These are phyloP conservation scores for Neurospora tetrasperma DNA, from an alignment of 495 filamentous ascomycete species.

Conservation along the genomic window DNA sequence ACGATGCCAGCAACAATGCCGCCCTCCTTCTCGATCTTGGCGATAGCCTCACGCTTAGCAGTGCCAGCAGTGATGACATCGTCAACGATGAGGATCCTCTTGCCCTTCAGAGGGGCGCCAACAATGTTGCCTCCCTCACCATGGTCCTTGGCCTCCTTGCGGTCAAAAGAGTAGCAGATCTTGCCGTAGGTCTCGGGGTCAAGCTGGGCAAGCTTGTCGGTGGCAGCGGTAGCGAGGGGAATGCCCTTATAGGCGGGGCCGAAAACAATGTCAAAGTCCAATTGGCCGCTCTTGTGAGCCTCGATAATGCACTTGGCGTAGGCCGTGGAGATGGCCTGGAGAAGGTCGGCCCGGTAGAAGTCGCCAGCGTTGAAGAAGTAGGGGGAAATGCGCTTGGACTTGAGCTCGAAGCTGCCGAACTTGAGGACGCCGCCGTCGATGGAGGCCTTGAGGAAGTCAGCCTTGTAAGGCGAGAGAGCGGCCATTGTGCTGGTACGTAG, in stretches of 20 bases:
- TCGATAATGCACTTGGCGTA: conserved; percentile 64
- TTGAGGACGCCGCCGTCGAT: conserved; percentile 65
- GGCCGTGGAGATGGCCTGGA: conserved; percentile 61
- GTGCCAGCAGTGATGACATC: conserved; percentile 95
- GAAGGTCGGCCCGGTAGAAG: conserved; percentile 66
- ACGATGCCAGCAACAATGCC: conserved; percentile 76
- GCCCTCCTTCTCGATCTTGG: conserved; percentile 69
- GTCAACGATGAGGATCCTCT: conserved; percentile 81
- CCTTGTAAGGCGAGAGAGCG: conserved; percentile 41
- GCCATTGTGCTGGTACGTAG: conserved; percentile 10
- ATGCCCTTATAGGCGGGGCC: conserved; percentile 97
- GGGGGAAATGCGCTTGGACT: conserved; percentile 86
- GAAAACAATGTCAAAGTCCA: conserved; percentile 60
- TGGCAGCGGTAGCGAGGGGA: conserved; percentile 64
- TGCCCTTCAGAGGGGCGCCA: conserved; percentile 71
- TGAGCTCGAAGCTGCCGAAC: conserved; percentile 83
- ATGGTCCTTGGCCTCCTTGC: conserved; percentile 90
- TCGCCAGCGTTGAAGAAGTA: conserved; percentile 97
- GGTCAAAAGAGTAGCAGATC: conserved; percentile 81
- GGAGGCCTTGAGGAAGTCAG: conserved; percentile 60
- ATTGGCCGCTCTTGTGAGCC: conserved; percentile 25
- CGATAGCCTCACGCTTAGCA: conserved; percentile 82
- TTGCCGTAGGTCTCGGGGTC: conserved; percentile 43
- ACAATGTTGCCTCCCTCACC: conserved; percentile 90
- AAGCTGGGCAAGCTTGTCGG: conserved; percentile 56